Conservation (phyloP, 257 asterid genomes). For the Solanum appendiculatum region DNA sequence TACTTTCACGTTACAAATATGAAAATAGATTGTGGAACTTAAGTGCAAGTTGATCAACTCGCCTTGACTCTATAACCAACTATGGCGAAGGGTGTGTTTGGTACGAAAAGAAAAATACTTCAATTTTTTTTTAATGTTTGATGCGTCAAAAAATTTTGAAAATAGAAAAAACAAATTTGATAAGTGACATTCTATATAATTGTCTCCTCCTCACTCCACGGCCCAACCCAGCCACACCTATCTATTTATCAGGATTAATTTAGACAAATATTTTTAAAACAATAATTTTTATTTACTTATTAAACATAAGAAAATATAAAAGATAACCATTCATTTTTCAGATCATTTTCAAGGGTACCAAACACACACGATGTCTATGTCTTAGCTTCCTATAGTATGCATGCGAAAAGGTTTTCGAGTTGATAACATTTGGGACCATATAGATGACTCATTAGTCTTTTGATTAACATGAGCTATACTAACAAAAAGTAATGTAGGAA, state of each 20-base stretch:
- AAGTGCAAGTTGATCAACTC: background rate
- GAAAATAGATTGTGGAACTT: background rate
- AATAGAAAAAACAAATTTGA: background rate
- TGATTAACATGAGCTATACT: background rate
- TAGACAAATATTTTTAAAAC: background rate
- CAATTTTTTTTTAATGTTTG: background rate
- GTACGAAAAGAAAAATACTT: background rate
- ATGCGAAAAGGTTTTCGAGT: background rate
- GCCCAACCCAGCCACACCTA: background rate
- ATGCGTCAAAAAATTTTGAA: accelerated
- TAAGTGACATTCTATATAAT: too few relatives aligned
- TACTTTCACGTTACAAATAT: background rate
- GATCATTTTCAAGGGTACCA: background rate
- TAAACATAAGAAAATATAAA: too few relatives aligned
- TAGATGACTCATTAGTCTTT: background rate
- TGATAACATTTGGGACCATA: background rate
- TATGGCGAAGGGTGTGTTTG: background rate
- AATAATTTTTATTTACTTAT: too few relatives aligned
- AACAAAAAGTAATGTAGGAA: background rate
- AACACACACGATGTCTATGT: background rate
- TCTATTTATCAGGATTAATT: background rate
- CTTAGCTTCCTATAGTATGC: background rate
- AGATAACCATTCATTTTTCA: too few relatives aligned
- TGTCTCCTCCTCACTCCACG: background rate
- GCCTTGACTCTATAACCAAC: background rate